A percentile compares a stretch with the other conserved stretches of the same genome.
Evolutionary conservation across 371 early-diverging fungal genomes (phyloP).

Genomic region (Catenaria anguillulae): DNA sequence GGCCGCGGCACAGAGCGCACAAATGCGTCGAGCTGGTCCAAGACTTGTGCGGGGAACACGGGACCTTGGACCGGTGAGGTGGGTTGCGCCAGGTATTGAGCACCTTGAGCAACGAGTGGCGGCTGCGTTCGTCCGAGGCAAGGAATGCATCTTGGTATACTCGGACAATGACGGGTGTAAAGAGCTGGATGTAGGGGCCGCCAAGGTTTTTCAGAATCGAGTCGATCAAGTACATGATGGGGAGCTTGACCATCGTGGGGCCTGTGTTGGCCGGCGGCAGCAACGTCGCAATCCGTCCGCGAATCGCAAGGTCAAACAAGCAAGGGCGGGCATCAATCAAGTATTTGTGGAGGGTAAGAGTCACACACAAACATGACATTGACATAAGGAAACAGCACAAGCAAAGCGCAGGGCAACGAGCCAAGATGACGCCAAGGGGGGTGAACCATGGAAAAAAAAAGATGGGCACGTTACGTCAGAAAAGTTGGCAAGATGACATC

Average conservation of each 20-base stretch:
- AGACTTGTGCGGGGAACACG: not conserved
- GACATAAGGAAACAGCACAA: too few species aligned
- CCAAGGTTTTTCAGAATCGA: constrained; percentile 4
- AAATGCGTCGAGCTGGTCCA: not conserved
- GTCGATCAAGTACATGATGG: constrained; percentile 4
- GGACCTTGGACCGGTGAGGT: not conserved
- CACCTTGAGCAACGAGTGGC: not conserved
- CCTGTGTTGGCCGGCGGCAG: not conserved
- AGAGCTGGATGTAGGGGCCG: not conserved
- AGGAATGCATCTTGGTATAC: not conserved
- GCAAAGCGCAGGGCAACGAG: too few species aligned
- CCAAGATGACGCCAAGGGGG: too few species aligned
- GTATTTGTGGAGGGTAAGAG: too few species aligned
- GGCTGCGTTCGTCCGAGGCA: not conserved
- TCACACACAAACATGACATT: too few species aligned
- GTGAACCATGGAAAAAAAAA: too few species aligned
- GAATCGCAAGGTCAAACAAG: too few species aligned
- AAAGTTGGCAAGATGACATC: too few species aligned
- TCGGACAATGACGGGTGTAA: not conserved
- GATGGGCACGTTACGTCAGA: too few species aligned
- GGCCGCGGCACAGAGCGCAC: not conserved
- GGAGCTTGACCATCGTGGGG: not conserved
- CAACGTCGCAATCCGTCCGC: too few species aligned
- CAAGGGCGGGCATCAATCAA: too few species aligned
- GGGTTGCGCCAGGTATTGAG: not conserved